phyloP scores from a whole-genome alignment of 1,284 basidiomycete genomes.

The Fistulinella cinereoalba region DNA sequence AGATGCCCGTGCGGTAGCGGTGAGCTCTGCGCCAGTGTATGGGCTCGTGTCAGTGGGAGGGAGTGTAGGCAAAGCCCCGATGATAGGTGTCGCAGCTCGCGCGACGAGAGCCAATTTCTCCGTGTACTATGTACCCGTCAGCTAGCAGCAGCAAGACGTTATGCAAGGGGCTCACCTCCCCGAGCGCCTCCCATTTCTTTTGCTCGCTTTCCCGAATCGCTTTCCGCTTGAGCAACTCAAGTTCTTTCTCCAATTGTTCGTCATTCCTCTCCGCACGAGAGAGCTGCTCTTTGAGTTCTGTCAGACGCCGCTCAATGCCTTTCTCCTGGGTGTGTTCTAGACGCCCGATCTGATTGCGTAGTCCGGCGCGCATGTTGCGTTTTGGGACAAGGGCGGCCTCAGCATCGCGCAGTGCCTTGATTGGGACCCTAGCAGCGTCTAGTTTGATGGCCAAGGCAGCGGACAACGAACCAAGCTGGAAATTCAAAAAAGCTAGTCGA shows the following conservation, averaged over 20 bases:
- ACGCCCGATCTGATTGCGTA: conserved; percentile 59
- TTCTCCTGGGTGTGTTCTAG: conserved; percentile 63
- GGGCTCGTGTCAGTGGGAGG: conserved; percentile 55
- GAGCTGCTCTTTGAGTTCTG: conserved; percentile 64
- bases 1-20: conserved; percentile 67
- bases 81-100: conserved; percentile 61
- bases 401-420: conserved; percentile 70
- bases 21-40: conserved; percentile 59
- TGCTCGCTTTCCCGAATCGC: conserved; percentile 68
- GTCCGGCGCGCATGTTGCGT: conserved; percentile 52
- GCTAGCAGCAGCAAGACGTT: conserved; percentile 1
- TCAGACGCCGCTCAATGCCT: conserved; percentile 57
- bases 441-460: conserved; percentile 56
- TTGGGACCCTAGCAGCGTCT: conserved; percentile 56
- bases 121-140: conserved; percentile 49
- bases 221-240: conserved; percentile 69
- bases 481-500: conserved; percentile 75
- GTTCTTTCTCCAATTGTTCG: conserved; percentile 59
- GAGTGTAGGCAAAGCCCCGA: conserved; percentile 56
- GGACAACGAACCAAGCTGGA: conserved; percentile 65
- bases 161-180: conserved; percentile 51
- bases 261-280: conserved; percentile 63
- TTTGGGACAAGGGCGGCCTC: conserved; percentile 60
- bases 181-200: conserved; percentile 71
- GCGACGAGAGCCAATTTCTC: conserved; percentile 73